Evolutionary conservation across 306 rosid species (phyloP).

Genomic region (Cucurbita maxima): DNA sequence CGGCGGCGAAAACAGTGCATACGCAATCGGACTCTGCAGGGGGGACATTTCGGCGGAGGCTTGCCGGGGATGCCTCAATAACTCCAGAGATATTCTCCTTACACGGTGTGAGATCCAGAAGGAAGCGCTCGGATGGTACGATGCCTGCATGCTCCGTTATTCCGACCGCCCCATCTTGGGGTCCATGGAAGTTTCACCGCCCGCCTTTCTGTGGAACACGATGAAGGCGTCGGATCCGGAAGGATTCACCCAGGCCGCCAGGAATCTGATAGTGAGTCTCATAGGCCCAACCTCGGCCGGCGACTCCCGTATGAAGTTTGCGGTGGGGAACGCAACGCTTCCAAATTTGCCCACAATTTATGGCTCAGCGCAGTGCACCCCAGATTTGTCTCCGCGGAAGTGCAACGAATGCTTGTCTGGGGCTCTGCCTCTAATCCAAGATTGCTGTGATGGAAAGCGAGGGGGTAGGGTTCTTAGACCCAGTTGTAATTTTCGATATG

Average conservation of each 20-base stretch:
- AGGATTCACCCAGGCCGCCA: neutral
- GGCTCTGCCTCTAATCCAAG: neutral
- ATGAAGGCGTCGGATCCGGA: neutral
- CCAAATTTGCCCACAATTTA: neutral
- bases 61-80: neutral
- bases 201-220: fast-evolving
- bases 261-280: neutral
- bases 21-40: conserved; percentile 17
- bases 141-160: neutral
- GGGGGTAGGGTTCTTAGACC: neutral
- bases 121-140: conserved; percentile 4
- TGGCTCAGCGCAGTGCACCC: conserved; percentile 12
- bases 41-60: neutral
- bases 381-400: neutral
- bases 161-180: neutral
- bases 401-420: conserved; percentile 8
- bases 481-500: conserved; percentile 2
- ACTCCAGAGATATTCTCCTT: neutral
- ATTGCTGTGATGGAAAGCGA: neutral
- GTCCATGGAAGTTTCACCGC: neutral
- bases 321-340: neutral
- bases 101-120: neutral
- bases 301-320: conserved; percentile 3
- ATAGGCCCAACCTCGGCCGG: neutral
- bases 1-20: conserved; percentile 2